A percentile compares a stretch with the other conserved stretches of the same genome.
These are phyloP conservation scores for Porcisia hertigi DNA, from an alignment of 208 protist species.

Conservation along the genomic window DNA sequence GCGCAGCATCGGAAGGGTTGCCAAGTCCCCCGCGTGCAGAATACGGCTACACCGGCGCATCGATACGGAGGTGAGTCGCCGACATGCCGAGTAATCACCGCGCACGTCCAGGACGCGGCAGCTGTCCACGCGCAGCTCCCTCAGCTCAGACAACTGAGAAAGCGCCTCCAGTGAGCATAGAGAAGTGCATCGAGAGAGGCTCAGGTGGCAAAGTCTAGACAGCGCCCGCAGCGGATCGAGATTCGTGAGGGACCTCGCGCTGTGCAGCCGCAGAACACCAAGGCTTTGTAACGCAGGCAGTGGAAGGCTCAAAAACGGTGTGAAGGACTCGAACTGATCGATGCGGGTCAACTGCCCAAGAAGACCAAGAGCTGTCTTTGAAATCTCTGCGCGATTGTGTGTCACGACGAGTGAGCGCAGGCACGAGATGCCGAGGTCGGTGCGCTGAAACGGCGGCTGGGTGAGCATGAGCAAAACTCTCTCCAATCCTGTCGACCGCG, in stretches of 20 bases:
- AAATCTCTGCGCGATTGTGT: slow-evolving; percentile 3
- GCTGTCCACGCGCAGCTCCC: slow-evolving; percentile 5
- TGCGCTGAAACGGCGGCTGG: slow-evolving; percentile 22
- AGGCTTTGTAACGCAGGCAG: neutral
- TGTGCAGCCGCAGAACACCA: slow-evolving; percentile 18
- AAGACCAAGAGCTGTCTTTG: slow-evolving; percentile 1
- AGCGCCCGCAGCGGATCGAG: slow-evolving; percentile 1
- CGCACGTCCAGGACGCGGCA: slow-evolving; percentile 11
- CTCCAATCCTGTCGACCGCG: neutral
- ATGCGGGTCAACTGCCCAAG: slow-evolving; percentile 14
- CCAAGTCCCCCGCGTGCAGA: slow-evolving; percentile 16
- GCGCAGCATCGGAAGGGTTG: slow-evolving; percentile 14
- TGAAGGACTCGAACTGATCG: slow-evolving; percentile 26
- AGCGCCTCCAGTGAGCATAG: slow-evolving; percentile 19
- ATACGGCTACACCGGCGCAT: slow-evolving; percentile 18
- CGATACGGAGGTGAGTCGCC: slow-evolving; percentile 17
- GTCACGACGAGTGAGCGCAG: slow-evolving; percentile 21
- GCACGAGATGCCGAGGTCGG: slow-evolving; percentile 15
- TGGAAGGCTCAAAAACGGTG: slow-evolving; percentile 5
- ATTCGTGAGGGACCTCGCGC: slow-evolving; percentile 8
- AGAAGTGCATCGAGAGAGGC: slow-evolving; percentile 12
- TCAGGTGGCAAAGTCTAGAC: neutral
- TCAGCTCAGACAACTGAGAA: slow-evolving; percentile 4
- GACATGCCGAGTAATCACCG: slow-evolving; percentile 12
- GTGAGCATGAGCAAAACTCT: slow-evolving; percentile 12